Conservation (phyloP, 495 filamentous ascomycete genomes). For the Chlorociboria aeruginascens region DNA sequence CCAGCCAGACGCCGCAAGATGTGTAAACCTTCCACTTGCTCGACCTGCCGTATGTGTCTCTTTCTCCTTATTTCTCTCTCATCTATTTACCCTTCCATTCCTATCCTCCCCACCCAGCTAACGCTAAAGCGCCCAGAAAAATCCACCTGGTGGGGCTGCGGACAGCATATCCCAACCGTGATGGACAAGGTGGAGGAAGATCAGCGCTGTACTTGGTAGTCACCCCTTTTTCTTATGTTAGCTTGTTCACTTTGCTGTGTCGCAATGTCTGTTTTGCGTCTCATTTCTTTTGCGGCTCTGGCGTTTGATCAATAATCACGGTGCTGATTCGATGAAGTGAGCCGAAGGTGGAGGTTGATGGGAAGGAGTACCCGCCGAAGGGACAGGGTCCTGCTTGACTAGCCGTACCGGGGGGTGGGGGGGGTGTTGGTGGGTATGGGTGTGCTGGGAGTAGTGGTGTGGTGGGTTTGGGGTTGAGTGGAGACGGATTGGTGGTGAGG, state of each 20-base stretch:
- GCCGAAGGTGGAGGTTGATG: constrained; percentile 47
- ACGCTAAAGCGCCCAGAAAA: constrained; percentile 44
- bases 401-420: background rate
- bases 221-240: no score
- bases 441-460: background rate
- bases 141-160: constrained; percentile 61
- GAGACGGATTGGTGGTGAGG: background rate
- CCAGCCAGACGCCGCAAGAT: constrained; percentile 6
- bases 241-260: no score
- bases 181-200: constrained; percentile 47
- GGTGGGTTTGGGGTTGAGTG: background rate
- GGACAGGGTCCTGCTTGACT: constrained; percentile 20
- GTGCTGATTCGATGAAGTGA: no score
- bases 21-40: constrained; percentile 19
- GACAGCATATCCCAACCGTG: constrained; percentile 51
- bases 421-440: background rate
- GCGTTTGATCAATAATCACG: no score
- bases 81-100: background rate
- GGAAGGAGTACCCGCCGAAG: constrained; percentile 50
- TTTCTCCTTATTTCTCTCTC: background rate
- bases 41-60: constrained; percentile 17
- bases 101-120: background rate
- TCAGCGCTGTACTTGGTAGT: constrained; percentile 58
- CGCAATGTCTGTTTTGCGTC: no score
- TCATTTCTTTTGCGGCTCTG: no score